Evolutionary conservation across 1,139 yeast genomes (phyloP).

Genomic region (Candida anutae): DNA sequence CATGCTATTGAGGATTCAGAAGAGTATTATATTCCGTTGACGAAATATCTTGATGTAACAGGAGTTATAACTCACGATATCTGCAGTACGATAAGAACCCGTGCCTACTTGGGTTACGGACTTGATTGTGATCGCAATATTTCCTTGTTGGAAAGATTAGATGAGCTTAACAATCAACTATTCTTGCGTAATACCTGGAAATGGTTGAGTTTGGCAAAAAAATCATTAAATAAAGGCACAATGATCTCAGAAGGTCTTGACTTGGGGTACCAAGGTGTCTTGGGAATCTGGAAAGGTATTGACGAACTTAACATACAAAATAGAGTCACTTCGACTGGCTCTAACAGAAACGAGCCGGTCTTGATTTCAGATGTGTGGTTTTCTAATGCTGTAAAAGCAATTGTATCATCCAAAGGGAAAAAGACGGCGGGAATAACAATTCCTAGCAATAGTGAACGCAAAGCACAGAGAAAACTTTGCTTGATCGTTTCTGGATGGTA

Average conservation of each 20-base stretch:
- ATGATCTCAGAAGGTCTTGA: conserved; percentile 67
- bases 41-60: conserved; percentile 24
- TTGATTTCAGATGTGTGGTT: conserved; percentile 37
- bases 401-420: conserved; percentile 35
- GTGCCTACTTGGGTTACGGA: conserved; percentile 73
- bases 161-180: conserved; percentile 47
- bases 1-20: conserved; percentile 21
- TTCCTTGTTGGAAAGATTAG: conserved; percentile 46
- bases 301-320: conserved; percentile 53
- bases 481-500: conserved; percentile 91
- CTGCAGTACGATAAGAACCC: conserved; percentile 54
- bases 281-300: conserved; percentile 84
- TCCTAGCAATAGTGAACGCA: conserved; percentile 42
- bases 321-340: conserved; percentile 18
- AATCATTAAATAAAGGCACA: conserved; percentile 58
- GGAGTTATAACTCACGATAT: conserved; percentile 53
- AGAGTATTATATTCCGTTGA: conserved; percentile 21
- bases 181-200: conserved; percentile 78
- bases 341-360: conserved; percentile 22
- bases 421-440: conserved; percentile 41
- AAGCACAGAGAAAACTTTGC: conserved; percentile 66
- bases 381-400: conserved; percentile 35
- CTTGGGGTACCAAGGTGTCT: conserved; percentile 80
- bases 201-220: conserved; percentile 73
- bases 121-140: conserved; percentile 61